Conservation (phyloP, 2,329 filamentous ascomycete species). For the Ophiostoma montium region DNA sequence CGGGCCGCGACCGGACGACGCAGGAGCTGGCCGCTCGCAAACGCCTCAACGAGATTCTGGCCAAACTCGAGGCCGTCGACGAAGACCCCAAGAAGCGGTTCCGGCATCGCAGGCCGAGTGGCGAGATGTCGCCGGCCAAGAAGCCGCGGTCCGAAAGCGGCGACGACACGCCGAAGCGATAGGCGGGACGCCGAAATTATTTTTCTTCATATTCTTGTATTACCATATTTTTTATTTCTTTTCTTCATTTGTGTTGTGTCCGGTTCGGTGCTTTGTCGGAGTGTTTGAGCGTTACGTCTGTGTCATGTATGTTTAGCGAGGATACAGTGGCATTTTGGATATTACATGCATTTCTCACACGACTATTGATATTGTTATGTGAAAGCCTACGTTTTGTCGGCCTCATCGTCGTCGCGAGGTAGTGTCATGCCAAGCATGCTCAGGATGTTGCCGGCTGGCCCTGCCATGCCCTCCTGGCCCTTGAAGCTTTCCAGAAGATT, state of each 20-base stretch:
- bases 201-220: too few species aligned
- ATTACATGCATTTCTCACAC: background rate
- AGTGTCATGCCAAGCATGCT: conserved; percentile 72
- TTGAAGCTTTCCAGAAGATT: conserved; percentile 91
- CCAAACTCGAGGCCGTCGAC: conserved; percentile 25
- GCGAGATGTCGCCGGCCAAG: conserved; percentile 31
- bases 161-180: background rate
- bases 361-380: conserved; percentile 4
- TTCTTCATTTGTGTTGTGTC: too few species aligned
- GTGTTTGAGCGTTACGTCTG: too few species aligned
- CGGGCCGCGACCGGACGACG: conserved; percentile 30
- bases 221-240: too few species aligned
- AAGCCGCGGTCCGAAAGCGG: conserved; percentile 21
- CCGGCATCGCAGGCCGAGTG: conserved; percentile 23
- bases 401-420: conserved; percentile 61
- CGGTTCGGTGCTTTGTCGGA: too few species aligned
- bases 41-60: conserved; percentile 32
- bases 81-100: conserved; percentile 18
- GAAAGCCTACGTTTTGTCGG: too few species aligned
- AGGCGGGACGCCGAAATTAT: background rate
- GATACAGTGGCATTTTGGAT: background rate
- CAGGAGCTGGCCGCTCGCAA: conserved; percentile 39
- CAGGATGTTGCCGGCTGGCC: conserved; percentile 77
- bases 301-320: too few species aligned
- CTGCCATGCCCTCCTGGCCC: conserved; percentile 70